These are phyloP conservation scores for Aspergillus melleus DNA, from an alignment of 2,329 filamentous ascomycete genomes.

Conservation along the genomic window DNA sequence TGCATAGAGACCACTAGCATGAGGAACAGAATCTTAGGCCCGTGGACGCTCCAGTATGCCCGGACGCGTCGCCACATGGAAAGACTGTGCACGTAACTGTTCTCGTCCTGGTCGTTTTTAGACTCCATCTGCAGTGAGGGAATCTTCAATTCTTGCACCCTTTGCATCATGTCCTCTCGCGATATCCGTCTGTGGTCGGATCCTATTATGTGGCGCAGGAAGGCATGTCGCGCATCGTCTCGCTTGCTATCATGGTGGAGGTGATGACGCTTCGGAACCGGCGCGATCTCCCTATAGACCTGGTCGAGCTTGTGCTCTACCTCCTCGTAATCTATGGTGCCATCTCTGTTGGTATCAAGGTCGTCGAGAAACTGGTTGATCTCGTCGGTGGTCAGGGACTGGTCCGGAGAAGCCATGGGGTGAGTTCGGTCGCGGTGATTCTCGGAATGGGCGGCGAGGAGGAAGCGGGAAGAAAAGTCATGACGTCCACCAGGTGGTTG, in stretches of 20 bases:
- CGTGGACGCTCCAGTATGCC: slow-evolving; percentile 5
- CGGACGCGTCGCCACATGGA: slow-evolving; percentile 1
- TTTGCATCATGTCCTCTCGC: neutral
- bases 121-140: slow-evolving; percentile 1
- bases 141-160: slow-evolving; percentile 1
- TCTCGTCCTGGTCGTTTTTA: slow-evolving; percentile 2
- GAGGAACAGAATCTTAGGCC: slow-evolving; percentile 1
- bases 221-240: slow-evolving; percentile 2
- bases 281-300: slow-evolving; percentile 1
- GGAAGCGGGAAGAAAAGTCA: neutral
- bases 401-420: neutral
- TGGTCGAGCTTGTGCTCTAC: slow-evolving; percentile 3
- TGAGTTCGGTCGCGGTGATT: neutral
- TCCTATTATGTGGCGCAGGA: slow-evolving; percentile 2
- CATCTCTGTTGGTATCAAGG: slow-evolving; percentile 3
- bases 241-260: slow-evolving; percentile 3
- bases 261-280: slow-evolving; percentile 1
- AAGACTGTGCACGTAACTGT: slow-evolving; percentile 1
- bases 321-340: slow-evolving; percentile 5
- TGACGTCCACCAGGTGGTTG: neutral
- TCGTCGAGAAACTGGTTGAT: slow-evolving; percentile 3
- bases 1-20: slow-evolving; percentile 2
- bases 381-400: neutral
- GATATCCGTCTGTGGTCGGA: slow-evolving; percentile 1
- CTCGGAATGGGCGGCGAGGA: neutral